A percentile compares a stretch with the other conserved stretches of the same genome.
Evolutionary conservation across 768 basidiomycete genomes (phyloP).

Genomic region (Serendipita vermifera): DNA sequence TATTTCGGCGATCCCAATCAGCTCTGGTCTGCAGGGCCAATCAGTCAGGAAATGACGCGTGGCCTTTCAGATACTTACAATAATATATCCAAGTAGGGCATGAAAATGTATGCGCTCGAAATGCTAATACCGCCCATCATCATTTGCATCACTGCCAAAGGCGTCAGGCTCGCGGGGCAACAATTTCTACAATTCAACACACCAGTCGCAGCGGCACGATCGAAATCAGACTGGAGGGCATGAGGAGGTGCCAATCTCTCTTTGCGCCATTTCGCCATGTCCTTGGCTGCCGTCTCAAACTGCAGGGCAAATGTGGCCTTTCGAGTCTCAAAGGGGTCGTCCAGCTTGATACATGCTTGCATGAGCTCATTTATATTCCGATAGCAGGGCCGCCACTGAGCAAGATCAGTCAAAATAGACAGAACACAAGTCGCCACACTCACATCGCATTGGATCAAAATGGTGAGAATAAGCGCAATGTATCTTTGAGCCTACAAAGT

Average conservation of each 20-base stretch:
- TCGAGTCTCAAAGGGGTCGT: slow-evolving; percentile 50
- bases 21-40: no score
- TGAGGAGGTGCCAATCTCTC: slow-evolving; percentile 75
- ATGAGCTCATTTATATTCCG: slow-evolving; percentile 42
- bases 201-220: slow-evolving; percentile 12
- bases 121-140: neutral
- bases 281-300: slow-evolving; percentile 41
- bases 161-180: slow-evolving; percentile 56
- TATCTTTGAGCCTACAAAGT: neutral
- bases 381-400: slow-evolving; percentile 59
- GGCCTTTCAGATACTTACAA: no score
- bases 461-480: neutral
- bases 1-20: slow-evolving; percentile 1
- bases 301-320: slow-evolving; percentile 42
- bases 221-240: slow-evolving; percentile 65
- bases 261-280: slow-evolving; percentile 56
- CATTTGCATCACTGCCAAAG: slow-evolving; percentile 35
- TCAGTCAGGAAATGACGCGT: no score
- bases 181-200: neutral
- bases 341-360: slow-evolving; percentile 34
- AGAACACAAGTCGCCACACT: slow-evolving; percentile 38
- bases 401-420: slow-evolving; percentile 30
- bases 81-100: neutral
- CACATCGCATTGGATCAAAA: slow-evolving; percentile 44
- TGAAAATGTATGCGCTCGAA: slow-evolving; percentile 8